Conservation (phyloP, 495 filamentous ascomycete genomes). For the Rostrohypoxylon terebratum region DNA sequence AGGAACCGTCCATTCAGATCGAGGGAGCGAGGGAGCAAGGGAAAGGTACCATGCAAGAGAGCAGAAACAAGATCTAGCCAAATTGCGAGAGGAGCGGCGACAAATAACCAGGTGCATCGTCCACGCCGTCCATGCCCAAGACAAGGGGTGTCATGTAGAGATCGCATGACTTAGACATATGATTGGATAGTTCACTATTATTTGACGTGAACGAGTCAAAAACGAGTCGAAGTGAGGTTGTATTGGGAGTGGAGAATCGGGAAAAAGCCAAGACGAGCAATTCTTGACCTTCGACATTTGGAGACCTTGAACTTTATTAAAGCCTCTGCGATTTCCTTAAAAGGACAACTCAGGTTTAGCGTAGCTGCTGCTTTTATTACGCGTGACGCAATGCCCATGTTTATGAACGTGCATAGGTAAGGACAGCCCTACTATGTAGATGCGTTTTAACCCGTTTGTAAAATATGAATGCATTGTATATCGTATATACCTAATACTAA, state of each 20-base stretch:
- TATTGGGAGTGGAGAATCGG: slow-evolving; percentile 9
- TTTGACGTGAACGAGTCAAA: slow-evolving; percentile 1
- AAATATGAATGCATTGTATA: neutral
- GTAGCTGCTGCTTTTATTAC: slow-evolving; percentile 8
- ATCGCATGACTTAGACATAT: slow-evolving; percentile 41
- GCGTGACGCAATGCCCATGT: neutral
- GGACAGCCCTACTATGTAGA: neutral
- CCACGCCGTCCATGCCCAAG: slow-evolving; percentile 21
- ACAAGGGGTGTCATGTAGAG: slow-evolving; percentile 29
- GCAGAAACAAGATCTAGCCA: slow-evolving; percentile 26
- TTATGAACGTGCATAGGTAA: neutral
- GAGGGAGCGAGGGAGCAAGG: neutral
- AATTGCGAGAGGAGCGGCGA: neutral
- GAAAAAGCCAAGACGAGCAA: slow-evolving; percentile 17
- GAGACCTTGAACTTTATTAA: neutral
- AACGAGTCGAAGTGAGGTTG: slow-evolving; percentile 3
- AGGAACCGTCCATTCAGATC: neutral
- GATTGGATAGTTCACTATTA: slow-evolving; percentile 34
- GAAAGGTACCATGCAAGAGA: neutral
- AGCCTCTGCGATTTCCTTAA: neutral
- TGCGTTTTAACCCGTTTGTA: neutral
- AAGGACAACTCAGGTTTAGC: neutral
- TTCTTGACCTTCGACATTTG: slow-evolving; percentile 1
- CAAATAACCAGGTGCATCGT: slow-evolving; percentile 15
- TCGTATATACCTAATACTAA: too few relatives aligned